phyloP scores from a whole-genome alignment of 352 stramenopile genomes.

The Pythium brassicae region DNA sequence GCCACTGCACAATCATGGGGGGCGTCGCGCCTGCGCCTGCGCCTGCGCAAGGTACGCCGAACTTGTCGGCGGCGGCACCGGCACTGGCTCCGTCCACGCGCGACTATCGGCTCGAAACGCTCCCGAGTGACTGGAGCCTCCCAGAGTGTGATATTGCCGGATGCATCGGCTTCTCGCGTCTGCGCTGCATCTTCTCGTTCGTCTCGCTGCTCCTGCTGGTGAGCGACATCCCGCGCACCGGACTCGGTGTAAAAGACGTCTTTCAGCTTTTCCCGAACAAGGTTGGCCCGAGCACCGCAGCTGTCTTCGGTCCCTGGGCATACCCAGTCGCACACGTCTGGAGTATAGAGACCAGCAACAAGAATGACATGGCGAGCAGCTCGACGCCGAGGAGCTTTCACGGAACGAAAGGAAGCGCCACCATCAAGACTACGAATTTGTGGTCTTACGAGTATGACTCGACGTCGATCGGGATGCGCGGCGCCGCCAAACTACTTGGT shows the following conservation, averaged over 20 bases:
- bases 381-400: slow-evolving; percentile 4
- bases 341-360: slow-evolving; percentile 1
- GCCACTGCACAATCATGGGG: too few species aligned
- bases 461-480: slow-evolving; percentile 24
- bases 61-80: too few species aligned
- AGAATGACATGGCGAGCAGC: too few species aligned
- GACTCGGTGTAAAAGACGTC: slow-evolving; percentile 25
- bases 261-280: slow-evolving; percentile 18
- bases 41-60: not conserved
- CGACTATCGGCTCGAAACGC: not conserved
- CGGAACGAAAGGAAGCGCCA: slow-evolving; percentile 12
- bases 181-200: slow-evolving; percentile 29
- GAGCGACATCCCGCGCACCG: slow-evolving; percentile 49
- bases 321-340: slow-evolving; percentile 37
- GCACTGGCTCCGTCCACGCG: too few species aligned
- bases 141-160: slow-evolving; percentile 20
- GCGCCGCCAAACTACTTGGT: slow-evolving; percentile 20
- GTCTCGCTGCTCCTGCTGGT: slow-evolving; percentile 31
- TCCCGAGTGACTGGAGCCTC: slow-evolving; percentile 13
- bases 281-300: slow-evolving; percentile 21
- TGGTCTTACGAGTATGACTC: slow-evolving; percentile 42
- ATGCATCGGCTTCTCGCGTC: slow-evolving; percentile 22
- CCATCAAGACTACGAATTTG: slow-evolving; percentile 10
- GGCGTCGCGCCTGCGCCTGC: too few species aligned
- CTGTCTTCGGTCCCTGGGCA: slow-evolving; percentile 42